Percentiles rank a stretch among this genome's conserved stretches.
Conservation (phyloP, 805 yeast genomes). For the Clavispora vitiphila region DNA sequence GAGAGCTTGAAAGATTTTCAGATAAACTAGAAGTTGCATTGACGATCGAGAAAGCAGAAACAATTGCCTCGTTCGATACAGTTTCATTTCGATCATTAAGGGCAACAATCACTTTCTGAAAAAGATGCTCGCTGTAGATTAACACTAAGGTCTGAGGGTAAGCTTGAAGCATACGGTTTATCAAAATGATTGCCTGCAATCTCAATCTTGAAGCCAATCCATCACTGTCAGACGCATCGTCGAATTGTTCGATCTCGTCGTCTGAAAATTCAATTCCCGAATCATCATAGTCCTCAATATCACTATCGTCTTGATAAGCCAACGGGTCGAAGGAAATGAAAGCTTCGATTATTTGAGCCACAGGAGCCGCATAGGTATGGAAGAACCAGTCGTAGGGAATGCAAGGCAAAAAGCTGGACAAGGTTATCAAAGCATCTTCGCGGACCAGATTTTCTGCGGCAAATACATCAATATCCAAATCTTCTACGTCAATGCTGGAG, state of each 20-base stretch:
- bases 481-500: conserved; percentile 18
- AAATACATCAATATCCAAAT: conserved; percentile 41
- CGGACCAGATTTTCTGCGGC: conserved; percentile 43
- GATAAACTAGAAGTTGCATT: conserved; percentile 29
- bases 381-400: conserved; percentile 10
- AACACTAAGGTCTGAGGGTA: conserved; percentile 33
- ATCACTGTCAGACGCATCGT: conserved; percentile 38
- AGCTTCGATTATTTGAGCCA: conserved; percentile 15
- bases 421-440: conserved; percentile 45
- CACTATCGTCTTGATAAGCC: conserved; percentile 27
- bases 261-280: conserved; percentile 18
- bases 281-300: conserved; percentile 24
- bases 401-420: conserved; percentile 28
- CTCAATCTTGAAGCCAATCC: conserved; percentile 60
- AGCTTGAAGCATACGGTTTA: conserved; percentile 31
- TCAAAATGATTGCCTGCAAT: conserved; percentile 42
- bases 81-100: conserved; percentile 42
- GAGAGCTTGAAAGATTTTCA: conserved; percentile 1
- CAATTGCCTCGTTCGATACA: conserved; percentile 47
- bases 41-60: neutral
- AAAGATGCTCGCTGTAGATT: conserved; percentile 25
- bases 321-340: conserved; percentile 32
- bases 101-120: conserved; percentile 26
- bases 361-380: conserved; percentile 6
- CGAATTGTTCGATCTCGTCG: conserved; percentile 31